Evolutionary conservation across 495 filamentous ascomycete genomes (phyloP), one percentile per base, ranked within the genome.

Genomic region (Talaromyces thailandensis): DNA sequence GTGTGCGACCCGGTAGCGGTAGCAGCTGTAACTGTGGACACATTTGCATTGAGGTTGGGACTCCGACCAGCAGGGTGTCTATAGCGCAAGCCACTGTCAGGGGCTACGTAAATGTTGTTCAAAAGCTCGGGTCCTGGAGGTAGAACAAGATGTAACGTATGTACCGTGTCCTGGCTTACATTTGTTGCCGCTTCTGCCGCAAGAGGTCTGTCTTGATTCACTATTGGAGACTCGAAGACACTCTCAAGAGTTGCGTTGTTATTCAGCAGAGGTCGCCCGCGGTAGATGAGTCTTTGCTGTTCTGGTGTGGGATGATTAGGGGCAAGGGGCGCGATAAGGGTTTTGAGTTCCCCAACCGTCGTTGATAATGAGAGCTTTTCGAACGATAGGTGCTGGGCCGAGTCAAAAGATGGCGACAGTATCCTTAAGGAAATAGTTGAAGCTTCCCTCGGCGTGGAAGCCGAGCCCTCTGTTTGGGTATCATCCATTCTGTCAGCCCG

Each of bases 201-300:
- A 24, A 60, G 32, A 59, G n/a, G 25, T 57, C 25, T 6, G 32
- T 6, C 28, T 28, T 31, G 8, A 75, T 83, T 66, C 75, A 90
- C 87, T 62, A 79, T 67, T 29, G 81, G 71, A 56, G 79, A 72
- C 3, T 80, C 80, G 66, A 91, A 82, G 0, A 90, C 69, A 18
- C 82, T 80, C 50, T 76, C 65, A 68, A 92, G 73, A 0, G 79
- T 86, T 28, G 79, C 77, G 18, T 64, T 72, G 21, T 86, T 79
- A 62, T 79, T 76, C 21, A 70, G 63, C 21, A 91, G 74, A 35
- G 83, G 70, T 56, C 82, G 83, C 7, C 88, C 89, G 61, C 82
- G 75, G 64, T 88, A 85, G 26, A 91, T 90, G 50, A 92, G 68
- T 11, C 87, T 77, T 67, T 90, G 87, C 4, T 74, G 75, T 4